Conservation (phyloP, 495 filamentous ascomycete genomes). For the Lasiosphaeria ovina region DNA sequence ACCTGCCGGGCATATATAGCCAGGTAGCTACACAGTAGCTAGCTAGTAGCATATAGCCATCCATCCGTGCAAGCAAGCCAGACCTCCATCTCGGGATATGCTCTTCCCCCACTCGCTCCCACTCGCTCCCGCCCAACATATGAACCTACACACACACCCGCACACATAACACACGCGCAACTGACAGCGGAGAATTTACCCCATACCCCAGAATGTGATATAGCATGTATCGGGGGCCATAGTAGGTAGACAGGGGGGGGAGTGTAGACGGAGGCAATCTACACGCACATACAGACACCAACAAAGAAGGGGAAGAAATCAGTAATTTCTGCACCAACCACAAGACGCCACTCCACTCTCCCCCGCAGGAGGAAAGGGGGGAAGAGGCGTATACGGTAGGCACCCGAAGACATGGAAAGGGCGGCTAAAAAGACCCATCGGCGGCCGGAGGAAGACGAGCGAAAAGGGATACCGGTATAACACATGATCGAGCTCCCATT, state of each 20-base stretch:
- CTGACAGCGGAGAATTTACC: no score
- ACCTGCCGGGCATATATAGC: background rate
- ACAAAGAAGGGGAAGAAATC: background rate
- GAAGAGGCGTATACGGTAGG: background rate
- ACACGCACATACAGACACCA: background rate
- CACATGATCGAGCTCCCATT: background rate
- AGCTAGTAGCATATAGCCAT: no score
- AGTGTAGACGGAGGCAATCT: background rate
- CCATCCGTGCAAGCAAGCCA: no score
- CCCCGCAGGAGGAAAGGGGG: background rate
- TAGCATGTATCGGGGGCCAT: no score
- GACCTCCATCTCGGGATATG: no score
- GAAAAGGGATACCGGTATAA: background rate
- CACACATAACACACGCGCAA: no score
- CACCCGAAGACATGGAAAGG: background rate
- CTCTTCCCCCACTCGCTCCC: no score
- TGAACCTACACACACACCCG: no score
- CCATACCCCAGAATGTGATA: no score
- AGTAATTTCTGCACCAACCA: conserved; percentile 1
- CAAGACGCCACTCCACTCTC: background rate
- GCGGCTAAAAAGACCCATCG: background rate
- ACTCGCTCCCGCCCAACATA: no score
- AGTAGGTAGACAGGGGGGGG: no score
- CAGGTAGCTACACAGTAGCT: no score
- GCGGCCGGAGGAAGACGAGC: background rate